Percentiles rank a stretch among this genome's conserved stretches.
Conservation (phyloP, 1,284 basidiomycete species). For the Naganishia liquefaciens region DNA sequence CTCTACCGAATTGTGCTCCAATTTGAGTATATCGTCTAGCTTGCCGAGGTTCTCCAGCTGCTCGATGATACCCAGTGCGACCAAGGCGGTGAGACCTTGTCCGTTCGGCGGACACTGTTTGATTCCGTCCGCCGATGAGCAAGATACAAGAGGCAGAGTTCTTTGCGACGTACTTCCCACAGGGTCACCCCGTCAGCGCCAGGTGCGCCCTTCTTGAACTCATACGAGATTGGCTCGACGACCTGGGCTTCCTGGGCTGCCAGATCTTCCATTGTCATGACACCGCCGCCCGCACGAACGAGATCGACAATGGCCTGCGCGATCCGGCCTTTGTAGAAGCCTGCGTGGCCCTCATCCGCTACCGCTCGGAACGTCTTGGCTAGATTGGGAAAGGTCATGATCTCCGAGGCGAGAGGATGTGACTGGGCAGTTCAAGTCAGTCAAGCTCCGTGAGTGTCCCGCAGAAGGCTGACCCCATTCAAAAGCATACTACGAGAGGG, state of each 20-base stretch:
- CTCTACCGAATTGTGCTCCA: slow-evolving; percentile 83
- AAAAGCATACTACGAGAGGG: slow-evolving; percentile 67
- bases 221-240: slow-evolving; percentile 87
- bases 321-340: slow-evolving; percentile 87
- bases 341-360: slow-evolving; percentile 77
- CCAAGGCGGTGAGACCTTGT: slow-evolving; percentile 89
- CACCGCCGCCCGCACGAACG: slow-evolving; percentile 73
- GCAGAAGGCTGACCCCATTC: slow-evolving; percentile 67
- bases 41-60: slow-evolving; percentile 73
- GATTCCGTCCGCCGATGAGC: too few species aligned
- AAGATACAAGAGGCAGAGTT: not conserved
- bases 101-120: slow-evolving; percentile 80
- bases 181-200: slow-evolving; percentile 69
- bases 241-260: slow-evolving; percentile 73
- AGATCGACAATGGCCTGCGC: slow-evolving; percentile 87
- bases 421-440: slow-evolving; percentile 29
- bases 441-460: too few species aligned
- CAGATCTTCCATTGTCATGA: slow-evolving; percentile 87
- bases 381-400: slow-evolving; percentile 75
- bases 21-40: slow-evolving; percentile 67
- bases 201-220: slow-evolving; percentile 61
- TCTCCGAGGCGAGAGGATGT: slow-evolving; percentile 64
- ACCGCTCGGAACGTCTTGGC: slow-evolving; percentile 80
- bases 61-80: slow-evolving; percentile 90
- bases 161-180: slow-evolving; percentile 76